Conservation (phyloP, 495 filamentous ascomycete species). For the Daldinia bambusicola region DNA sequence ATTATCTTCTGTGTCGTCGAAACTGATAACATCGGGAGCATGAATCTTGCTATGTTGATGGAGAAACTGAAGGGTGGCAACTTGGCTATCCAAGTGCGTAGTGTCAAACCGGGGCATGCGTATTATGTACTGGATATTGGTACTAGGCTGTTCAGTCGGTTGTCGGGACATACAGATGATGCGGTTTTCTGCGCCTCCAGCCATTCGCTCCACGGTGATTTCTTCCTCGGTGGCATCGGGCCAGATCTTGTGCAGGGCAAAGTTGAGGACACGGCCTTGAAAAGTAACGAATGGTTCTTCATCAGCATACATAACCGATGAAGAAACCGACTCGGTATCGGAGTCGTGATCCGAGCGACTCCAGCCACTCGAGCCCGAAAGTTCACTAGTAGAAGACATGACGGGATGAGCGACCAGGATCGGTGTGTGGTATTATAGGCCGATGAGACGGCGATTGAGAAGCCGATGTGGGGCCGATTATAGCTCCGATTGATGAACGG, state of each 20-base stretch:
- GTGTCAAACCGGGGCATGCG: constrained; percentile 14
- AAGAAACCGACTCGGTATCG: constrained; percentile 2
- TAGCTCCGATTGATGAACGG: constrained; percentile 3
- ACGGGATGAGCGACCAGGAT: not conserved
- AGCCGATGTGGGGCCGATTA: constrained; percentile 7
- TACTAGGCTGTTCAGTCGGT: not conserved
- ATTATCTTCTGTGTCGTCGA: constrained; percentile 10
- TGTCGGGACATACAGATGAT: constrained; percentile 8
- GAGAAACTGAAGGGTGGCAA: not conserved
- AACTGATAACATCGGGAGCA: not conserved
- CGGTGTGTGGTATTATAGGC: not conserved
- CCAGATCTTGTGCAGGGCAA: constrained; percentile 17
- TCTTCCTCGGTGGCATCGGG: constrained; percentile 20
- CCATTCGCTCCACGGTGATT: constrained; percentile 10
- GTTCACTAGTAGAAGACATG: not conserved
- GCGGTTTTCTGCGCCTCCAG: constrained; percentile 17
- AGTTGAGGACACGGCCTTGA: not conserved
- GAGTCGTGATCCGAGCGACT: not conserved
- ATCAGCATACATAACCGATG: constrained; percentile 1
- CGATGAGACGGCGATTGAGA: not conserved
- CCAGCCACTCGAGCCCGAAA: not conserved
- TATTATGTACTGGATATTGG: constrained; percentile 9
- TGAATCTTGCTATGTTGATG: not conserved
- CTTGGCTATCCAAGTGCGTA: not conserved
- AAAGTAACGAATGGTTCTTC: constrained; percentile 22